These are phyloP conservation scores for Fagus crenata DNA, from an alignment of 306 rosid species.

Conservation along the genomic window DNA sequence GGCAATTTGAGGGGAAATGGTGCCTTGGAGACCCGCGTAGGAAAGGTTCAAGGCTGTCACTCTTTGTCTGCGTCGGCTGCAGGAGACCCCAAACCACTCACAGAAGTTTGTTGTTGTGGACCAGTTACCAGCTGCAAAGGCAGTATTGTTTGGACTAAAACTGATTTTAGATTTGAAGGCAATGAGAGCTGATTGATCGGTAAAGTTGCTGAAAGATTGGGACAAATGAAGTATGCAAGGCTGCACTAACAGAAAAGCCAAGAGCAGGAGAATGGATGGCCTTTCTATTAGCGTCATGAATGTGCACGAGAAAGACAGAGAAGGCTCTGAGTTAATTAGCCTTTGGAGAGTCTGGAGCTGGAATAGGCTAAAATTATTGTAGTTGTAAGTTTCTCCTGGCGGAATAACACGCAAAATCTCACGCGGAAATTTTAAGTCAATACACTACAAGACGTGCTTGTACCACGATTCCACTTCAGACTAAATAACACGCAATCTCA, in stretches of 20 bases:
- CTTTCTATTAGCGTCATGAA: background rate
- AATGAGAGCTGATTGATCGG: background rate
- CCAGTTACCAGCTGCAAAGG: background rate
- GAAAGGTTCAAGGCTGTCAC: background rate
- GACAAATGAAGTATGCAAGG: background rate
- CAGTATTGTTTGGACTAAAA: background rate
- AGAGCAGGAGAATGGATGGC: background rate
- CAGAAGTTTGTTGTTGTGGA: background rate
- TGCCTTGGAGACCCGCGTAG: background rate
- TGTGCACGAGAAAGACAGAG: background rate
- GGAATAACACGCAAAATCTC: no score
- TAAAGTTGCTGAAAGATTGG: background rate
- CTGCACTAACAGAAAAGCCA: background rate
- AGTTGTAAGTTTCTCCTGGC: no score
- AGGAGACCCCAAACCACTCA: background rate
- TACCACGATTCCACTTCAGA: no score
- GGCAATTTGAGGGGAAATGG: background rate
- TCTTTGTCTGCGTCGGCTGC: constrained; percentile 2
- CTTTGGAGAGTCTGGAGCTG: no score
- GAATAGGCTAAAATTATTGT: no score
- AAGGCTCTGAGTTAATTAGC: no score
- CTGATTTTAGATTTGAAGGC: constrained; percentile 3
- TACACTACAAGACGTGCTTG: no score
- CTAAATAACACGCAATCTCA: no score
- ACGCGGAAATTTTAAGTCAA: no score